phyloP scores from a whole-genome alignment of 768 basidiomycete genomes.

The Hygrophorus russula region DNA sequence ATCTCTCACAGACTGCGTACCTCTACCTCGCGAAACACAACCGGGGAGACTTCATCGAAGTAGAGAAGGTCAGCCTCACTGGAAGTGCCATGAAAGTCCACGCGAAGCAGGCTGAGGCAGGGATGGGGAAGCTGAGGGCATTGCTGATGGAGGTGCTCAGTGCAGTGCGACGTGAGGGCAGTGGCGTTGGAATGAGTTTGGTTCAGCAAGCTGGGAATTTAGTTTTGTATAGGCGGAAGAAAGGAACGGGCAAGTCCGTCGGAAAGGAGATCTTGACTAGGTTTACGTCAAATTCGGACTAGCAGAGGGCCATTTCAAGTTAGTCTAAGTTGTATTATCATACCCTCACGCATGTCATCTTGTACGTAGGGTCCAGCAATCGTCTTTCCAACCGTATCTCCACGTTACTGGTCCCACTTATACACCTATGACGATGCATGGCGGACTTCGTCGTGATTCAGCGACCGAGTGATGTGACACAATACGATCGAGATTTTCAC shows the following conservation, averaged over 20 bases:
- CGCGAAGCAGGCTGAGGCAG: conserved; percentile 18
- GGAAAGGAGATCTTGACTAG: neutral
- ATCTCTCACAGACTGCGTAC: conserved; percentile 34
- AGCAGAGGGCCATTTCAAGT: too few species aligned
- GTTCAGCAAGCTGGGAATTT: conserved; percentile 38
- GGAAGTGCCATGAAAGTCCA: conserved; percentile 22
- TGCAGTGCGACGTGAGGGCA: conserved; percentile 39
- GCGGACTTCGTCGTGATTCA: too few species aligned
- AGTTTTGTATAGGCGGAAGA: conserved; percentile 34
- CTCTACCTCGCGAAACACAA: conserved; percentile 31
- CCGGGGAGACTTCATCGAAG: conserved; percentile 24
- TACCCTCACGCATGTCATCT: too few species aligned
- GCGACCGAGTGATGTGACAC: too few species aligned
- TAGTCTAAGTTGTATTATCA: too few species aligned
- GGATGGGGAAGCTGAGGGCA: conserved; percentile 26
- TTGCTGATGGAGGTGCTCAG: conserved; percentile 32
- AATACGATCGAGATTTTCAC: too few species aligned
- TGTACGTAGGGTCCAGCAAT: too few species aligned
- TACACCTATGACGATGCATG: too few species aligned
- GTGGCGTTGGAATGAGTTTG: conserved; percentile 40
- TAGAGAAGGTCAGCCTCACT: conserved; percentile 19
- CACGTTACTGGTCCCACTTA: too few species aligned
- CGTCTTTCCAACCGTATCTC: too few species aligned
- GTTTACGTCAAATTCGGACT: neutral
- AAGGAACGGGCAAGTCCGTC: neutral